Conservation (phyloP, 495 filamentous ascomycete species). For the Podospora comata region DNA sequence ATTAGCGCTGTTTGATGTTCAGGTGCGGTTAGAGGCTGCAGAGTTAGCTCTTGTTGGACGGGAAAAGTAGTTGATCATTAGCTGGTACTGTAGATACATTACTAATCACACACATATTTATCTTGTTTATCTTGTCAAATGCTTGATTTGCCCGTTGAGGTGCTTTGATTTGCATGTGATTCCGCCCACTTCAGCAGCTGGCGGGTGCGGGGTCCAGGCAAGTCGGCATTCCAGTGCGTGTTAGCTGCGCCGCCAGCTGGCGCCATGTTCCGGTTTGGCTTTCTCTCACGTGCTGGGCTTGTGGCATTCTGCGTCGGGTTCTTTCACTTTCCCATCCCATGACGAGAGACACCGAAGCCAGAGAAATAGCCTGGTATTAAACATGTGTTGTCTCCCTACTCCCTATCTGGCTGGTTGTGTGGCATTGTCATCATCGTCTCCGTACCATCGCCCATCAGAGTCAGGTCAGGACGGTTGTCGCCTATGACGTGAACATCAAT, state of each 20-base stretch:
- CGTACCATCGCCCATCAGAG: neutral
- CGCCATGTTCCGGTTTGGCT: neutral
- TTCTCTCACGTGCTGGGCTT: neutral
- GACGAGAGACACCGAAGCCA: neutral
- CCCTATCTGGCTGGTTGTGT: neutral
- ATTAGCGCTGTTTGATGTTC: neutral
- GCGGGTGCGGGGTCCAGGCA: neutral
- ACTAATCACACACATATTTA: neutral
- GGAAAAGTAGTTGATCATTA: neutral
- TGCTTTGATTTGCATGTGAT: neutral
- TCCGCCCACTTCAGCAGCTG: neutral
- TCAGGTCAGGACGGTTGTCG: neutral
- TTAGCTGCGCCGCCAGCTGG: neutral
- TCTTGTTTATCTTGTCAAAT: too few species aligned
- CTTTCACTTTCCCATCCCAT: neutral
- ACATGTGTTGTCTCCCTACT: neutral
- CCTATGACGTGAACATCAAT: slow-evolving; percentile 24
- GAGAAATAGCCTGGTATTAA: neutral
- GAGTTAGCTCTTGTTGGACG: neutral
- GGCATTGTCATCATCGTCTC: neutral
- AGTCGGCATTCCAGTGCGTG: neutral
- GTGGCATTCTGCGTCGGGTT: neutral
- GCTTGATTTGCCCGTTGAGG: too few species aligned
- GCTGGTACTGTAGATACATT: neutral
- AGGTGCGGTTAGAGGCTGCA: neutral